phyloP scores from a whole-genome alignment of 371 early-diverging fungal species.

The Sporodiniella umbellata region DNA sequence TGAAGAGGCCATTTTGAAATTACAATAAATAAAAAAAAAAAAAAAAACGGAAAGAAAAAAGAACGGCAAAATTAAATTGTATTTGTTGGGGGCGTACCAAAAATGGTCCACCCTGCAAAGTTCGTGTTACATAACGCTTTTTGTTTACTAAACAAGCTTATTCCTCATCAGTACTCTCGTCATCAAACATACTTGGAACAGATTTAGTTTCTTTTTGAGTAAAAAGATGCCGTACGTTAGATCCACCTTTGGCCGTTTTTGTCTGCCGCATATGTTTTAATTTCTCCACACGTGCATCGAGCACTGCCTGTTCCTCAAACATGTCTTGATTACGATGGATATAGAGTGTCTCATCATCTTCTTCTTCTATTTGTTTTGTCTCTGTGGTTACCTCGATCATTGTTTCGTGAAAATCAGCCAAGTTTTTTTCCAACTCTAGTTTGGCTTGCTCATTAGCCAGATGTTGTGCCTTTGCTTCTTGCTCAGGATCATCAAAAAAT shows the following conservation, averaged over 20 bases:
- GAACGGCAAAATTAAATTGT: neutral
- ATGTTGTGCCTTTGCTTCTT: conserved; percentile 41
- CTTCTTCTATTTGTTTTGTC: conserved; percentile 21
- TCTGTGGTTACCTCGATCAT: conserved; percentile 36
- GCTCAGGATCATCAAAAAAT: conserved; percentile 47
- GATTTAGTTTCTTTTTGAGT: conserved; percentile 13
- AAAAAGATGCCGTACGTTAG: conserved; percentile 21
- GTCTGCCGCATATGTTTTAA: conserved; percentile 28
- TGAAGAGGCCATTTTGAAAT: conserved; percentile 22
- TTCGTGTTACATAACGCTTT: neutral
- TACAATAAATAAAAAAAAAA: neutral
- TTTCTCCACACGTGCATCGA: conserved; percentile 35
- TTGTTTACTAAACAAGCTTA: conserved; percentile 5
- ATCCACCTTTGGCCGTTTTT: conserved; percentile 4
- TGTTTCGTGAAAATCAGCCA: conserved; percentile 29
- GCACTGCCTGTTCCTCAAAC: conserved; percentile 30
- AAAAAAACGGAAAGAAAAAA: conserved; percentile 8
- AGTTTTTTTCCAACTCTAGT: conserved; percentile 29
- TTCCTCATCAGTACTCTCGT: conserved; percentile 17
- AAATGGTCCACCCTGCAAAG: neutral
- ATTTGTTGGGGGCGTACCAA: neutral
- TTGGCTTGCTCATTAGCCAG: conserved; percentile 28
- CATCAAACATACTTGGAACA: conserved; percentile 18
- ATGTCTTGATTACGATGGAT: conserved; percentile 35
- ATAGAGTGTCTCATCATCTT: conserved; percentile 35